Base-by-base conservation (phyloP, 2,329 filamentous ascomycete genomes). In the Didymella lethalis region DNA sequence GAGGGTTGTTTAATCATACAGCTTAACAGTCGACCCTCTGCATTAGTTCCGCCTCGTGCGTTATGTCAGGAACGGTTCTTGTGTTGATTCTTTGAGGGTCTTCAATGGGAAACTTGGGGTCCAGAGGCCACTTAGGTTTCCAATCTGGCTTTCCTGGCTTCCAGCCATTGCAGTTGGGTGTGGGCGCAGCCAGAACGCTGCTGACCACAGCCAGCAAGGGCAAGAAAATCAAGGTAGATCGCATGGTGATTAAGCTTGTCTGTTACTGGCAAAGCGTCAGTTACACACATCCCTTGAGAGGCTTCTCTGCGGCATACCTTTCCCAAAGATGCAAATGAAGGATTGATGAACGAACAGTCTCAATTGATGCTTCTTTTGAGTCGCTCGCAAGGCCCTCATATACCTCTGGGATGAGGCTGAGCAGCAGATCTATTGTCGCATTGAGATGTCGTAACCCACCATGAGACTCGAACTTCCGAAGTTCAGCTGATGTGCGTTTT, bases 101-200 rank as follows among this genome's bases (percentile, higher is more conserved):
- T 7, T n/a, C n/a, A 2, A 45, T n/a, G 4, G 40, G 5, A 2
- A 29, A 28, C 16, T 46, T 43, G n/a, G 43, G 34, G n/a, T 48
- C 45, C 7, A n/a, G 51, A 36, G 32, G 49, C 46, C 46, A 49
- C 23, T 48, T 23, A 7, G 46, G 45, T 12, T 48, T 34, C 45
- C 29, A 32, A 20, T 48, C 45, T 11, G 26, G 51, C 34, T 48
- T 56, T 29, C 31, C 23, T 11, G 26, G 51, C 34, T 48, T 56
- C 38, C 40, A 56, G 1, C 53, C 46, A 20, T 46, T 49, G 25
- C 34, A 20, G 4, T 41, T 45, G 29, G 64, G 53, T 25, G 69
- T 61, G 1, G 70, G 70, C 4, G 63, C 62, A 36, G 62, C 54
- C n/a, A 52, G 16, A 26, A 50, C 28, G 38, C 46, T 36, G 28